phyloP scores from a whole-genome alignment of 148 eudicot genomes.

The Spergularia bocconei region DNA sequence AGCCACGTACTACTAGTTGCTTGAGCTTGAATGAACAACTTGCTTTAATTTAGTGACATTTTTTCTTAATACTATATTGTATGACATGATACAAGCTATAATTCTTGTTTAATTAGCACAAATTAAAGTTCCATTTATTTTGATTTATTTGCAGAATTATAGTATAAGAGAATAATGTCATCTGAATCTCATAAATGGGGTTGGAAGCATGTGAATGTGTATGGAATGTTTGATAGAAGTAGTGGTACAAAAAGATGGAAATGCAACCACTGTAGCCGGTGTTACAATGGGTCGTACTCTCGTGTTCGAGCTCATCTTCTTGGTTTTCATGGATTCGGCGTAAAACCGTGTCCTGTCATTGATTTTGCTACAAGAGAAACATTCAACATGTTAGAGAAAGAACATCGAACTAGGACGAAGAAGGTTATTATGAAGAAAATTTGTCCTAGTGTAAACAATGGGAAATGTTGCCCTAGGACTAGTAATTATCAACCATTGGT shows the following conservation, averaged over 20 bases:
- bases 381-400: slow-evolving; percentile 27
- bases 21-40: too few relatives aligned
- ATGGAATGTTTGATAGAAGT: slow-evolving; percentile 39
- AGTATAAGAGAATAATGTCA: slow-evolving; percentile 17
- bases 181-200: slow-evolving; percentile 44
- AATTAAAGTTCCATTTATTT: too few relatives aligned
- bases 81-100: too few relatives aligned
- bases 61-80: too few relatives aligned
- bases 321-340: slow-evolving; percentile 38
- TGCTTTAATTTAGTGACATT: too few relatives aligned
- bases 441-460: slow-evolving; percentile 12
- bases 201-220: slow-evolving; percentile 39
- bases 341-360: slow-evolving; percentile 35
- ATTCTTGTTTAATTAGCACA: too few relatives aligned
- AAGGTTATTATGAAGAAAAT: slow-evolving; percentile 15
- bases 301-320: slow-evolving; percentile 48
- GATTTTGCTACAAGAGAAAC: slow-evolving; percentile 35
- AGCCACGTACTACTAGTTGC: too few relatives aligned
- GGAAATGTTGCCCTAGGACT: neutral
- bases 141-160: too few relatives aligned
- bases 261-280: slow-evolving; percentile 39
- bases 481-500: neutral
- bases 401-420: slow-evolving; percentile 23
- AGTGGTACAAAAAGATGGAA: slow-evolving; percentile 46
- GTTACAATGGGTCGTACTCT: slow-evolving; percentile 43